These are phyloP conservation scores for Teratosphaeria nubilosa DNA, from an alignment of 2,329 filamentous ascomycete species.

Conservation along the genomic window DNA sequence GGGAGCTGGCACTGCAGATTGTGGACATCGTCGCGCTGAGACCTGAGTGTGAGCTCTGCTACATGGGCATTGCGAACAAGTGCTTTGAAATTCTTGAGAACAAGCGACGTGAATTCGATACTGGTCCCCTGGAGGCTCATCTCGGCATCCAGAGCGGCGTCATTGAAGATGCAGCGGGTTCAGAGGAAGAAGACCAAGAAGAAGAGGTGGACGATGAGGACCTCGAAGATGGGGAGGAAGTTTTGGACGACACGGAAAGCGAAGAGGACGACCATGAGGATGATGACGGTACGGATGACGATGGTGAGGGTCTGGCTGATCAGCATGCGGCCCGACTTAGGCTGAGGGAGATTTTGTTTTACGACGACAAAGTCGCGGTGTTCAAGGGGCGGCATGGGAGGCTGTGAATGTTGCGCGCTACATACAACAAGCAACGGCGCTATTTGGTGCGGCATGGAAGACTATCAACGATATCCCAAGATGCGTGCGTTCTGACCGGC, in stretches of 20 bases:
- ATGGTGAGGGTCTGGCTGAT: conserved; percentile 4
- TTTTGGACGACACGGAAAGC: conserved; percentile 30
- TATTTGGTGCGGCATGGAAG: neutral
- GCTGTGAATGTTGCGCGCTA: conserved; percentile 16
- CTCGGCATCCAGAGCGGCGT: conserved; percentile 28
- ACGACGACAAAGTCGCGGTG: conserved; percentile 72
- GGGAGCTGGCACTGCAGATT: conserved; percentile 65
- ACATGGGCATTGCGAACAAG: conserved; percentile 64
- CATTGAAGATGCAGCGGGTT: conserved; percentile 19
- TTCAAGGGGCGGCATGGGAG: conserved; percentile 63
- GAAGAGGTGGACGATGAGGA: conserved; percentile 41
- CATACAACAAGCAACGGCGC: neutral
- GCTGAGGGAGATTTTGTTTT: conserved; percentile 70
- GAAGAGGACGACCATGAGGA: conserved; percentile 22
- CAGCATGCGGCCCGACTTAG: conserved; percentile 39
- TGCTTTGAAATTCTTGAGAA: conserved; percentile 74
- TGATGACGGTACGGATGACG: conserved; percentile 25
- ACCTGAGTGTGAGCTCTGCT: conserved; percentile 66
- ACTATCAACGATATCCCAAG: neutral
- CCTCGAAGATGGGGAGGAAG: conserved; percentile 27
- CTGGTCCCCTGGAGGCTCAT: conserved; percentile 39
- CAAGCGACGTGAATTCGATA: conserved; percentile 30
- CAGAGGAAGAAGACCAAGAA: conserved; percentile 37
- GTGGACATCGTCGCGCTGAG: conserved; percentile 68
- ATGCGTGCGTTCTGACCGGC: neutral